Conservation (phyloP, 2,329 filamentous ascomycete species). For the Epichloe gansuensis region DNA sequence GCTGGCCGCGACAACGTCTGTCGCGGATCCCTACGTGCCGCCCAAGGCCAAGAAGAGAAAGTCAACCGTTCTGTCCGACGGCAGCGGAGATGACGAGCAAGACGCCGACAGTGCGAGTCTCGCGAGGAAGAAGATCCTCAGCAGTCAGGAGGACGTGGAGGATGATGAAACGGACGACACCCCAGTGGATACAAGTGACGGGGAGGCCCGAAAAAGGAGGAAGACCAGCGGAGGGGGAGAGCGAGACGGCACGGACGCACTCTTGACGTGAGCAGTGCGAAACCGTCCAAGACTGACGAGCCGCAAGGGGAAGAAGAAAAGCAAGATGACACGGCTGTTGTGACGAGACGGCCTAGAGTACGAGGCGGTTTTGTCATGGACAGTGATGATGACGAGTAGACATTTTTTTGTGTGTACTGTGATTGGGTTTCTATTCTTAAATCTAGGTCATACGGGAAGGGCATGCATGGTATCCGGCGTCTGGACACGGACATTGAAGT, state of each 20-base stretch:
- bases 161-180: conserved; percentile 16
- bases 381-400: conserved; percentile 43
- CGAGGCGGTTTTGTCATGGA: conserved; percentile 45
- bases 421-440: too few relatives aligned
- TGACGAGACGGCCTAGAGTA: conserved; percentile 29
- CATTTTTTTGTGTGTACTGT: background rate
- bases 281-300: background rate
- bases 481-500: background rate
- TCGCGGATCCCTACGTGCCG: conserved; percentile 2
- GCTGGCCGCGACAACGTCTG: conserved; percentile 19
- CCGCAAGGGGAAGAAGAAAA: conserved; percentile 7
- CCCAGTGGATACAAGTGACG: conserved; percentile 20
- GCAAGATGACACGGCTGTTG: conserved; percentile 16
- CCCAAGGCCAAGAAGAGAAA: conserved; percentile 19
- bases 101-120: conserved; percentile 13
- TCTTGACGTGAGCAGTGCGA: conserved; percentile 3
- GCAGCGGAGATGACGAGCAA: conserved; percentile 17
- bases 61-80: conserved; percentile 13
- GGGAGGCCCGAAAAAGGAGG: conserved; percentile 25
- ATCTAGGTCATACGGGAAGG: background rate
- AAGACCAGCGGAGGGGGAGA: conserved; percentile 18
- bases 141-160: conserved; percentile 13
- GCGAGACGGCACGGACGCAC: conserved; percentile 12
- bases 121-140: conserved; percentile 11
- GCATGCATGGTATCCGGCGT: background rate